Conservation (phyloP, 1,139 yeast genomes). For the Kluyveromyces marxianus region DNA sequence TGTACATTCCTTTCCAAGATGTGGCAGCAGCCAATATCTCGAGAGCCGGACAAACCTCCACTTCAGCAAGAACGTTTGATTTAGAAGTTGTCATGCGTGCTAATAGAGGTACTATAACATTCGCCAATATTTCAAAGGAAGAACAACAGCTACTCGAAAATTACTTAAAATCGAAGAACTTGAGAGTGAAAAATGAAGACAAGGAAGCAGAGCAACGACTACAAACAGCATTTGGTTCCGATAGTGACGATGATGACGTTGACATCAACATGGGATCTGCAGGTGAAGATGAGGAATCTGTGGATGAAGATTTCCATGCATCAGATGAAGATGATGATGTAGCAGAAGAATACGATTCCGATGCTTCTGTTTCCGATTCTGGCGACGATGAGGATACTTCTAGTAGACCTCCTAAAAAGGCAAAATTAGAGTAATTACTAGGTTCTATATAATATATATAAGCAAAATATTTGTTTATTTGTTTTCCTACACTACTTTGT, state of each 20-base stretch:
- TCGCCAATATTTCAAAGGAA: slow-evolving; percentile 84
- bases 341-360: slow-evolving; percentile 85
- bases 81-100: slow-evolving; percentile 67
- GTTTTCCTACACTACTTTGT: background rate
- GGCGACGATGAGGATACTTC: slow-evolving; percentile 39
- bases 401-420: slow-evolving; percentile 31
- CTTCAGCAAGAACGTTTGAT: slow-evolving; percentile 88
- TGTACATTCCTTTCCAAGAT: slow-evolving; percentile 82
- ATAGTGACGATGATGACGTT: slow-evolving; percentile 54
- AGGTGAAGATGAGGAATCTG: slow-evolving; percentile 63
- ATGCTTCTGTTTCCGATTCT: slow-evolving; percentile 44
- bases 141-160: slow-evolving; percentile 77
- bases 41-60: slow-evolving; percentile 75
- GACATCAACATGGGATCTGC: slow-evolving; percentile 68
- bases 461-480: background rate
- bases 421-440: slow-evolving; percentile 21
- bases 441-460: background rate
- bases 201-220: slow-evolving; percentile 77
- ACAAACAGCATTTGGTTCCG: slow-evolving; percentile 68
- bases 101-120: slow-evolving; percentile 65
- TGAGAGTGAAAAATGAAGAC: slow-evolving; percentile 81
- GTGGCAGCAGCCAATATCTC: slow-evolving; percentile 72
- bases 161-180: slow-evolving; percentile 68
- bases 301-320: slow-evolving; percentile 59
- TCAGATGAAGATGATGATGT: slow-evolving; percentile 58